phyloP scores from a whole-genome alignment of 305 asterid species.

The Nicotiana rustica region DNA sequence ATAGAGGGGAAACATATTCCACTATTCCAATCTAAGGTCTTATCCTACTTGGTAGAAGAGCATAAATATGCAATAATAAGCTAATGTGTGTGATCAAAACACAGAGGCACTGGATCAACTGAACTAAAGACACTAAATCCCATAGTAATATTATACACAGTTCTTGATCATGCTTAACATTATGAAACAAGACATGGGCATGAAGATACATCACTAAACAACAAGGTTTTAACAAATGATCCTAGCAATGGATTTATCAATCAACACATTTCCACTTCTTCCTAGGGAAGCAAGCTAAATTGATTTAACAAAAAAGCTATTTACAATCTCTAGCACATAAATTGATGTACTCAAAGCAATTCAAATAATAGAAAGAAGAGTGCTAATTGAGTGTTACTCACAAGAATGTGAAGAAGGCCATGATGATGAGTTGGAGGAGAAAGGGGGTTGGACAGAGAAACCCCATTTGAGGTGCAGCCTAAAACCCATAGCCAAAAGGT shows the following conservation, averaged over 20 bases:
- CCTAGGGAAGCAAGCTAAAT: not conserved
- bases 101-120: not conserved
- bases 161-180: not conserved
- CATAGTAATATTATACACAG: not conserved
- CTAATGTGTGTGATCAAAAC: not conserved
- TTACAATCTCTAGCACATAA: not conserved
- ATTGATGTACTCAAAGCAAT: constrained; percentile 6
- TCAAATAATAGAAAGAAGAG: not conserved
- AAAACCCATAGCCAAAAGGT: constrained; percentile 59
- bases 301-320: too few relatives aligned
- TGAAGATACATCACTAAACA: constrained; percentile 25
- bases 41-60: not conserved
- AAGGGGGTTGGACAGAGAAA: constrained; percentile 66
- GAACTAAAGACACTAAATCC: not conserved
- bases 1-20: too few relatives aligned
- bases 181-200: constrained; percentile 18
- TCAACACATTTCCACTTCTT: not conserved
- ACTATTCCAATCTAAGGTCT: not conserved
- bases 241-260: not conserved
- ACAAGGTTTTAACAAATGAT: not conserved
- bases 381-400: constrained; percentile 40
- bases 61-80: not conserved
- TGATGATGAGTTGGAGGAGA: constrained; percentile 62
- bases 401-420: constrained; percentile 62
- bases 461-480: constrained; percentile 75